Base-by-base conservation (phyloP, 176 grass and related monocot genomes). In the Dactylis glomerata region DNA sequence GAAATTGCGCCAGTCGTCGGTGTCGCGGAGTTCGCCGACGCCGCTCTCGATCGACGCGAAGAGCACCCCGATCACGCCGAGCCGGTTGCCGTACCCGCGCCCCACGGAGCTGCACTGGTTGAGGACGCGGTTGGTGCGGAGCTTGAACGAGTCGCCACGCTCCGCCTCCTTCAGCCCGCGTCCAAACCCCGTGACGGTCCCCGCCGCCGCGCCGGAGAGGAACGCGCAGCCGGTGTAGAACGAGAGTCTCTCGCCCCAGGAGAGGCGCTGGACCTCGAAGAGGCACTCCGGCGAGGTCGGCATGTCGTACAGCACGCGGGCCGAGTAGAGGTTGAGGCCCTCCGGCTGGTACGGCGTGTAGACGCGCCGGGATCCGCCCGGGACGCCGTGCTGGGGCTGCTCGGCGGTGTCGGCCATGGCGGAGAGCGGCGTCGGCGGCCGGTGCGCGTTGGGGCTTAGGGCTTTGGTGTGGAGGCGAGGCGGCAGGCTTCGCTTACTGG, bases 281-380 rank as follows among this genome's bases (percentile, higher is more conserved):
- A 97, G 84, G 36, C 86, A 90, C 81, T 97, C 92, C 44, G 88
- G 92, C 23, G 95, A 92, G 75, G 95, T 94, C 42, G 92, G 86
- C 69, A 91, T 81, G 46, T 97, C 92, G 81, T 97, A 92, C 40
- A 97, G 75, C 52, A 62, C 54, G n/a, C 74, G 73, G 78, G 74
- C 46, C 3, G 86, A 91, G 24, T 41, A 40, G 67, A 20, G 23
- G 57, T 16, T 50, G 66, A 89, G 85, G 70, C 68, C 78, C 46
- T 92, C 88, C 59, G 81, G 73, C 22, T 86, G 84, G 51, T 89
- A 86, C 38, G 86, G 90, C 20, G 80, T 75, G 89, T 91, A 91
- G 69, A 65, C 14, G 23, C 88, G 85, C 10, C 85, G 77, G 7
- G 55, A 36, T 3, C 71, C 59, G 9, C 27, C 34, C 30, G 79